Percentiles rank a stretch among this genome's conserved stretches.
phyloP scores from a whole-genome alignment of 2,329 filamentous ascomycete genomes.

The Endoconidiophora laricicola region DNA sequence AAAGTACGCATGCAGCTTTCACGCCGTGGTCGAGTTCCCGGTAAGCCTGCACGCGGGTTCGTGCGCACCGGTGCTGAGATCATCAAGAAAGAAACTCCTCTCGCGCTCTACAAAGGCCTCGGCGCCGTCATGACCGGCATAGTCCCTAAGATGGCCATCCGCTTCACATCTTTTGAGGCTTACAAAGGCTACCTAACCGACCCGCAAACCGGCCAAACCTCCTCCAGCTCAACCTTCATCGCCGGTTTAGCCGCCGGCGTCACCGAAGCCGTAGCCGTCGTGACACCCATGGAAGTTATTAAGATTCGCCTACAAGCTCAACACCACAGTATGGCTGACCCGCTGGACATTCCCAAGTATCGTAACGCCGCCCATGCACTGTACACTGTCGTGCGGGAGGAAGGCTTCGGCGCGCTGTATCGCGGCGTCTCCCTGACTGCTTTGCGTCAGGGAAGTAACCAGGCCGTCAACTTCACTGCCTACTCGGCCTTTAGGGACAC shows the following conservation, averaged over 20 bases:
- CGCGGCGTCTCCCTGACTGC: conserved; percentile 88
- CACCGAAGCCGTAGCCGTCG: conserved; percentile 89
- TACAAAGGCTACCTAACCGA: conserved; percentile 77
- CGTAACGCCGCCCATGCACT: conserved; percentile 71
- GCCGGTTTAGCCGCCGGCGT: conserved; percentile 85
- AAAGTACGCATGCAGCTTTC: conserved; percentile 99
- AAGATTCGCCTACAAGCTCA: conserved; percentile 98
- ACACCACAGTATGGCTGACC: conserved; percentile 94
- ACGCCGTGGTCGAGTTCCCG: conserved; percentile 62
- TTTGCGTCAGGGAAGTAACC: conserved; percentile 86
- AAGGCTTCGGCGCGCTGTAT: conserved; percentile 76
- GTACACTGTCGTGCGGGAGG: conserved; percentile 84
- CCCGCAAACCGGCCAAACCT: conserved; percentile 44
- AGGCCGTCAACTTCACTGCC: conserved; percentile 96
- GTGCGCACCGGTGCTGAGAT: conserved; percentile 73
- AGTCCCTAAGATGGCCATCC: conserved; percentile 97
- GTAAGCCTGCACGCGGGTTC: conserved; percentile 77
- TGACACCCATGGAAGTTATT: conserved; percentile 97
- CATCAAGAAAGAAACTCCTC: conserved; percentile 71
- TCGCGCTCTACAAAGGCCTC: conserved; percentile 95
- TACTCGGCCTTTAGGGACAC: conserved; percentile 83
- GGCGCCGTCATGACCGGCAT: conserved; percentile 92
- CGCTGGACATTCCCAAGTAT: conserved; percentile 91
- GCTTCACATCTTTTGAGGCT: conserved; percentile 90
- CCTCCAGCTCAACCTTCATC: conserved; percentile 49